A percentile compares a stretch with the other conserved stretches of the same genome.
Evolutionary conservation across 305 asterid species (phyloP).

Genomic region (Solanum chacoense): DNA sequence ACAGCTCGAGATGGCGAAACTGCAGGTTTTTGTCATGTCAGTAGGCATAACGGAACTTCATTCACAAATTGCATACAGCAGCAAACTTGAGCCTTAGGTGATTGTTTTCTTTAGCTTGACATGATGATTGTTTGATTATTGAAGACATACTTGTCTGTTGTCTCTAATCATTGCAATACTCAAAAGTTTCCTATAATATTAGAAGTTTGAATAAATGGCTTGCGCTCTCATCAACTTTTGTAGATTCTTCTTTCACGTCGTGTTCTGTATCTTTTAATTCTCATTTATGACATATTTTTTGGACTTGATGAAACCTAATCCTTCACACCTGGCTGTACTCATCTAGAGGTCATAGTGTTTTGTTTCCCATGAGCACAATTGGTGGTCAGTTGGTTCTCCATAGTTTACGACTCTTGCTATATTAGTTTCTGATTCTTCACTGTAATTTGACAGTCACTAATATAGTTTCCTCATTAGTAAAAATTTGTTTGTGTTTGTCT

Average conservation of each 20-base stretch:
- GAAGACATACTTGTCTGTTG: not conserved
- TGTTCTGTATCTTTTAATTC: not conserved
- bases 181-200: not conserved
- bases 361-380: not conserved
- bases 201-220: not conserved
- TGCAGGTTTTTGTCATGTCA: not conserved
- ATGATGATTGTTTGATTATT: not conserved
- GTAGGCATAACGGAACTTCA: constrained; percentile 4
- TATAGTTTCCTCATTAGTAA: not conserved
- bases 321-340: not conserved
- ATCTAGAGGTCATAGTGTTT: not conserved
- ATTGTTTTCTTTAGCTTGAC: not conserved
- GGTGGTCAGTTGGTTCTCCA: not conserved
- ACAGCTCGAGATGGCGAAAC: constrained; percentile 5
- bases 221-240: not conserved
- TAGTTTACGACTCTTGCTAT: not conserved
- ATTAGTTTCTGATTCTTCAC: not conserved
- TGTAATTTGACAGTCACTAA: not conserved
- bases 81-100: constrained; percentile 1
- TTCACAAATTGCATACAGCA: constrained; percentile 8
- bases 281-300: not conserved
- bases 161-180: not conserved
- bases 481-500: not conserved
- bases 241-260: not conserved
- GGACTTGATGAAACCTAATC: not conserved